Base-by-base conservation (phyloP, 768 basidiomycete species). In the Daedalea quercina region DNA sequence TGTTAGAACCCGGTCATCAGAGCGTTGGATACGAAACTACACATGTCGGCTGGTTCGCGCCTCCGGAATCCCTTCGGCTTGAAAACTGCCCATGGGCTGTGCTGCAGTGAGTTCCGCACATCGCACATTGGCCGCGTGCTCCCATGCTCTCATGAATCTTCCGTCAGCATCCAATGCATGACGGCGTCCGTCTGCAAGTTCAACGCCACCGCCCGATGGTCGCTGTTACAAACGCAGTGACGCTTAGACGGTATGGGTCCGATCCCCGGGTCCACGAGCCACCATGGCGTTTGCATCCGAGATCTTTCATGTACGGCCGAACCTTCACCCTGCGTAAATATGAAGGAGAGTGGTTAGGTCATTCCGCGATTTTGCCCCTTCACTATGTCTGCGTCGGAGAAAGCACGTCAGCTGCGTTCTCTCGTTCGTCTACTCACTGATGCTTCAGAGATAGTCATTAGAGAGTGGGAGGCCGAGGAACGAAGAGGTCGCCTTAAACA, bases 381-480 rank as follows among this genome's bases (percentile, higher is more conserved):
- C 17, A 40, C 37, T 22, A 54, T 54, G 53, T 43, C 46, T 34
- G 31, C 40, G 13, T 19, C 45, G 20, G 35, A 43, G n/a, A 47
- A 48, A 20, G 46, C 47, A 3, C 35, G 33, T 19, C 12, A 43
- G 9, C 47, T 54, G 17, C 45, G 53, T 20, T 17, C 53, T 19
- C 35, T 49, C 13, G 19, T 54, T 34, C 35, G 47, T 12, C 43
- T 54, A 11, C 35, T 54, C 25, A 23, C 40, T 25, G 53, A 54
- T 22, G 46, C 53, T 4, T 47, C 53, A 12, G 53, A 54, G 47
- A 35, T 45, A 17, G 53, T 54, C 26, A 54, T 54, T 15, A 31
- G 44, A n/a, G 53, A 54, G 23, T 54, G 53, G 53, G 47, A 54
- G 19, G 47, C 34, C 9, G 53, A 54, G 43, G 49, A 54, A 33